Base-by-base conservation (phyloP, 202 grass and related monocot genomes). In the Brachypodium distachyon region DNA sequence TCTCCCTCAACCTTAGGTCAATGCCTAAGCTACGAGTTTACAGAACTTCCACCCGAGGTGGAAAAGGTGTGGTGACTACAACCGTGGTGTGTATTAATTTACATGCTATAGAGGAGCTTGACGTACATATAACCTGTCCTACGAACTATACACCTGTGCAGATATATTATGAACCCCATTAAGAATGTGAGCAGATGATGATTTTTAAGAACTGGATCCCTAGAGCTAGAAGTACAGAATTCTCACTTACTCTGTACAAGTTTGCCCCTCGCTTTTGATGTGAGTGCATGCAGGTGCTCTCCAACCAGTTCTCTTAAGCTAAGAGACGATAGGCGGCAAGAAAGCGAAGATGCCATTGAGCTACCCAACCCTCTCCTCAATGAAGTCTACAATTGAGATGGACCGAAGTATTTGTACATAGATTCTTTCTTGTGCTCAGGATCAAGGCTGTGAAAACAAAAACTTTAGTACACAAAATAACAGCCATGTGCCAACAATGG, bases 371-470 rank as follows among this genome's bases (percentile, higher is more conserved):
- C 62, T 37, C 53, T 88, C 19, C 13, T 44, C 22, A 61, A 64
- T 49, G 18, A 76, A 68, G 11, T 5, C 82, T 90, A 97, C 12
- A 37, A 79, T 74, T 82, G 78, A 73, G 96, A 87, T 41, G 96
- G 81, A 40, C 92, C 96, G 1, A 48, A 36, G 70, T 99, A 99
- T 85, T 99, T 99, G 70, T 87, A 91, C 61, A 81, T 82, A 3
- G 96, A 99, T 87, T 96, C 92, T 85, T 83, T 99, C 81, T 96
- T 99, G 77, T 77, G 92, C 44, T 96, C 92, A 88, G 96, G 96
- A 96, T 99, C 96, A 51, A 99, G 87, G 76, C 92, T 99, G 87
- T 68, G 77, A 54, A 49, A 53, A 67, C n/a, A n/a, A 81, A 1
- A 59, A 64, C 26, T 57, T 73, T n/a, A 47, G 32, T 47, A 37